phyloP scores from a whole-genome alignment of 495 filamentous ascomycete species.

The Chaetomium tenue region DNA sequence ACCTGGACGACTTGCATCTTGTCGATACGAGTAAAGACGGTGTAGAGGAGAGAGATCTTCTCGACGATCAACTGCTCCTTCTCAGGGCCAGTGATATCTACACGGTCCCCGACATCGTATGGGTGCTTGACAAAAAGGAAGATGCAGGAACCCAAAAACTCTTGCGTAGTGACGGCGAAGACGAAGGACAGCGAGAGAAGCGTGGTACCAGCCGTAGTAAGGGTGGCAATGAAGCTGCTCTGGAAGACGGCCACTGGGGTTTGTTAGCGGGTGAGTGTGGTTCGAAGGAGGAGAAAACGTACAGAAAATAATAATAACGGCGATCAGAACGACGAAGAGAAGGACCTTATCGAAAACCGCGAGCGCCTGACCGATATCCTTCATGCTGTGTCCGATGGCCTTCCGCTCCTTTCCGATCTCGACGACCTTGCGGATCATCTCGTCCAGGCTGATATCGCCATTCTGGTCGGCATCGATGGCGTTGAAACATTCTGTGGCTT shows the following conservation, averaged over 20 bases:
- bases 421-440: conserved; percentile 86
- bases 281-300: conserved; percentile 30
- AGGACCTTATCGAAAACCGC: conserved; percentile 84
- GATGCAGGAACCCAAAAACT: conserved; percentile 92
- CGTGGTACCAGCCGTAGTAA: conserved; percentile 93
- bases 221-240: conserved; percentile 75
- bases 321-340: conserved; percentile 70
- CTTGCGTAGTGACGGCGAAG: conserved; percentile 86
- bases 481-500: conserved; percentile 79
- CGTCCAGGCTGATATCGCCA: conserved; percentile 89
- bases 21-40: conserved; percentile 82
- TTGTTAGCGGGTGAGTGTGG: conserved; percentile 8
- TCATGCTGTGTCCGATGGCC: conserved; percentile 85
- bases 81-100: conserved; percentile 67
- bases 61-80: conserved; percentile 76
- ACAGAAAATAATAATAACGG: conserved; percentile 83
- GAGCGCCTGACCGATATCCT: conserved; percentile 95
- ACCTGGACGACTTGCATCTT: conserved; percentile 77
- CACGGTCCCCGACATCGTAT: conserved; percentile 86
- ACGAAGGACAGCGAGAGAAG: conserved; percentile 92
- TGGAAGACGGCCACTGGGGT: conserved; percentile 74
- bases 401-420: conserved; percentile 81
- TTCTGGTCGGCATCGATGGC: conserved; percentile 84
- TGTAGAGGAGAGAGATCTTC: conserved; percentile 90
- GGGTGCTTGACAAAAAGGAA: conserved; percentile 98